Base-by-base conservation (phyloP, 768 basidiomycete genomes). In the Suillus variegatus region DNA sequence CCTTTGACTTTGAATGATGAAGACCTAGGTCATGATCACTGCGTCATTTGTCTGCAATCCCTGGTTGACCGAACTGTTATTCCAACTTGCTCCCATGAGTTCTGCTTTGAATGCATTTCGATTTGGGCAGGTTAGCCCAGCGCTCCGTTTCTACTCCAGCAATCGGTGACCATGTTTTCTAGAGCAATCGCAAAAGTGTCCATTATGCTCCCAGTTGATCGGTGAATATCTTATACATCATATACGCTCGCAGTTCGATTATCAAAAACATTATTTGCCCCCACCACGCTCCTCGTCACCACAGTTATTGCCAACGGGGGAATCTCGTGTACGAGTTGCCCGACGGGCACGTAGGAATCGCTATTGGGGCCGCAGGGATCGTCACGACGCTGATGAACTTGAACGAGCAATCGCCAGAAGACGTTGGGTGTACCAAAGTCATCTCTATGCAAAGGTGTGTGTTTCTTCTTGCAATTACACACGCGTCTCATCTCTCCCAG, bases 81-180 rank as follows among this genome's bases (percentile, higher is more conserved):
- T 32, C 93, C 94, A 1, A 83, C 81, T 9, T 97, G 95, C 76
- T 91, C 93, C 2, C 95, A 98, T 80, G 91, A 93, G 72, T 96
- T 96, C 72, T 98, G 95, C 72, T 97, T 97, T 69, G 92, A 93
- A 64, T 98, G 95, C 74, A 82, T 97, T 28, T 79, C 91, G 56
- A 78, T 95, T 1, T 97, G 95, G 95, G 85, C 91, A 62, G 89
- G 92, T 92, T 66, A 78, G n/a, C 25, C 32, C 14, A 18, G 12
- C 40, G 10, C 7, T 56, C 32, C 54, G 10, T 46, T 57, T n/a
- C 35, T 22, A 52, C 49, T 43, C 43, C 41, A 28, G 36, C 32
- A 36, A 46, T 25, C 54, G 9, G 25, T 25, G 16, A 43, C 25
- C 6, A 35, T 8, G 2, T 35, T 54, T n/a, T 7, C 7, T 40